Percentiles rank a stretch among this genome's conserved stretches.
Conservation (phyloP, 2,329 filamentous ascomycete genomes). For the Lachnellula hyalina region DNA sequence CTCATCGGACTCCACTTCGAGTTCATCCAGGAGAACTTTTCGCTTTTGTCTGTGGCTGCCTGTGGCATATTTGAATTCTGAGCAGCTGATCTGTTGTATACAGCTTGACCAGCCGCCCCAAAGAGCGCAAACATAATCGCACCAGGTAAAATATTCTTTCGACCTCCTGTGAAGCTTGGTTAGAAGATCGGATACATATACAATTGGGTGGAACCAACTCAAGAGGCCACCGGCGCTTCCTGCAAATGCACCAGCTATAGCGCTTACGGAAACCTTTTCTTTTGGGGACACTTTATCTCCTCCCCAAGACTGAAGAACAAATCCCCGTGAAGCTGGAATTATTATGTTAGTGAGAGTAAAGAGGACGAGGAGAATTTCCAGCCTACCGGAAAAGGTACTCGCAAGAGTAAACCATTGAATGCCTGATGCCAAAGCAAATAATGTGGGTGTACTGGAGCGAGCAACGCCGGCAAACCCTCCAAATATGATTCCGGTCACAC, state of each 20-base stretch:
- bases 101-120: slow-evolving; percentile 50
- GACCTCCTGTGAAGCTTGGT: slow-evolving; percentile 43
- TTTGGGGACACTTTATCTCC: slow-evolving; percentile 38
- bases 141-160: slow-evolving; percentile 50
- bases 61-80: slow-evolving; percentile 20
- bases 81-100: slow-evolving; percentile 47
- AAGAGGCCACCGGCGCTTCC: slow-evolving; percentile 52
- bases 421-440: slow-evolving; percentile 68
- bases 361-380: slow-evolving; percentile 1
- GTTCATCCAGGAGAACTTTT: slow-evolving; percentile 38
- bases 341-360: background rate
- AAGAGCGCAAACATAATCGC: slow-evolving; percentile 53
- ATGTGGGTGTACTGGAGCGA: slow-evolving; percentile 57
- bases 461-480: slow-evolving; percentile 69
- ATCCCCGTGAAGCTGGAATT: slow-evolving; percentile 42
- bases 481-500: slow-evolving; percentile 54
- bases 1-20: slow-evolving; percentile 69
- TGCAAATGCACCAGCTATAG: slow-evolving; percentile 65
- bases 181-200: background rate
- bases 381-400: slow-evolving; percentile 67
- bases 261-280: slow-evolving; percentile 63
- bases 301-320: slow-evolving; percentile 44
- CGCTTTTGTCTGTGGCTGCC: slow-evolving; percentile 32
- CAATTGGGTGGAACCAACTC: background rate
- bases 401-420: slow-evolving; percentile 79